A percentile compares a stretch with the other conserved stretches of the same genome.
Conservation (phyloP, 768 basidiomycete genomes). For the Suillus alpinus region DNA sequence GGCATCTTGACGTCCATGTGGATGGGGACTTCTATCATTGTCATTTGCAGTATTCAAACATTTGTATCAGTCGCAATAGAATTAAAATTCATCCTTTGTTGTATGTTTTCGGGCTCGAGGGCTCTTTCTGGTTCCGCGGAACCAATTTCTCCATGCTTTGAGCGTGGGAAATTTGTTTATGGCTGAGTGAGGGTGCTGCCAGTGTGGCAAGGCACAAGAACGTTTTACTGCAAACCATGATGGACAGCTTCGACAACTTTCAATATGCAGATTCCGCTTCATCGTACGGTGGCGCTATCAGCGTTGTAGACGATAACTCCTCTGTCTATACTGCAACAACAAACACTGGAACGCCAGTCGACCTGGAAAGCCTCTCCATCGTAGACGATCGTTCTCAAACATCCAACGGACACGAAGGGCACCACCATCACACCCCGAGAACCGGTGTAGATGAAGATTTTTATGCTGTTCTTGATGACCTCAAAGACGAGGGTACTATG, state of each 20-base stretch:
- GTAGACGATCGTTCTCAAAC: slow-evolving; percentile 56
- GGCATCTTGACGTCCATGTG: slow-evolving; percentile 1
- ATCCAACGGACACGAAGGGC: slow-evolving; percentile 34
- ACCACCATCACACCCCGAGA: slow-evolving; percentile 28
- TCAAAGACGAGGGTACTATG: slow-evolving; percentile 76
- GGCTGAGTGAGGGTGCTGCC: background rate
- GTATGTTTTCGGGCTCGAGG: background rate
- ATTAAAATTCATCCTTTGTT: background rate
- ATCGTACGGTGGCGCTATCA: slow-evolving; percentile 66
- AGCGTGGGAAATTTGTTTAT: background rate
- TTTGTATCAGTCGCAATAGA: slow-evolving; percentile 1
- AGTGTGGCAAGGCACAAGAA: background rate
- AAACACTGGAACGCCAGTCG: slow-evolving; percentile 52
- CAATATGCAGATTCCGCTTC: slow-evolving; percentile 76
- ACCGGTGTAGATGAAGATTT: slow-evolving; percentile 75
- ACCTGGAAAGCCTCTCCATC: slow-evolving; percentile 66
- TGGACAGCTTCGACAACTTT: slow-evolving; percentile 86
- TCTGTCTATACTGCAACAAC: slow-evolving; percentile 79
- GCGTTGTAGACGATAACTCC: slow-evolving; percentile 75
- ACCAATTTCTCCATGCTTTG: background rate
- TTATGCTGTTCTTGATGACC: slow-evolving; percentile 83
- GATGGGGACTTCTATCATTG: slow-evolving; percentile 3
- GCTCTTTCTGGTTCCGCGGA: background rate
- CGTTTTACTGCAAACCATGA: slow-evolving; percentile 30
- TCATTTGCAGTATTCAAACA: slow-evolving; percentile 2